Base-by-base conservation (phyloP, 2,329 filamentous ascomycete species). In the Neoarthrinium moseri region DNA sequence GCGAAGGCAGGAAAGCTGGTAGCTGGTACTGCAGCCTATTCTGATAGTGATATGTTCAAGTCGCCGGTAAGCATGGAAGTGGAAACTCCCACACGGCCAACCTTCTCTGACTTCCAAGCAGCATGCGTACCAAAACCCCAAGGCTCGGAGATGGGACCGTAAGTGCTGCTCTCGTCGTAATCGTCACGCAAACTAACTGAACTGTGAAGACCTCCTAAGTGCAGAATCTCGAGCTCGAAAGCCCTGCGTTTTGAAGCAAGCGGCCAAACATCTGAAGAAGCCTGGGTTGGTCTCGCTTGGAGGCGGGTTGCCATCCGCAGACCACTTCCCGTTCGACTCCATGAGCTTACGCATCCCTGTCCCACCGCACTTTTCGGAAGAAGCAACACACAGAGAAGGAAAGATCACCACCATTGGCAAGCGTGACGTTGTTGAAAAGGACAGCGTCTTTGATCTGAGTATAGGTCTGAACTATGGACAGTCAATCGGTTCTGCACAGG, bases 391-490 rank as follows among this genome's bases (percentile, higher is more conserved):
- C 22, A 12, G 3, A 5, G 30, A 15, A 1, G 88, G 86, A 10
- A 70, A 77, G 20, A 71, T 76, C 4, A 59, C 91, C 27, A 80
- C 69, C 18, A 81, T 89, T 17, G 89, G 88, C 37, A 99, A 96
- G 71, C 84, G 96, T 65, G 92, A 96, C 69, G 81, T 87, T 18
- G 47, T 46, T 12, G 53, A 56, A n/a, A 53, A 55, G 17, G 56
- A 57, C 20, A 60, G 58, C 33, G 69, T 71, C 27, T 80, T 80
- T 56, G 94, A 99, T 69, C 80, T 99, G 42, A 83, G 88, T 36
- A 89, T 95, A 51, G 87, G 87, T 1, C 84, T 96, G 64, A 97
- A 99, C 70, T 99, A 99, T 65, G 89, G 88, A 26, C 91, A 96
- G 69, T 85, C 91, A 7, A 83, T 83, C 15, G 94, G 94, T 15